Evolutionary conservation across 2,329 filamentous ascomycete species (phyloP), one percentile per base, ranked within the genome.

Genomic region (Colletotrichum sojae): DNA sequence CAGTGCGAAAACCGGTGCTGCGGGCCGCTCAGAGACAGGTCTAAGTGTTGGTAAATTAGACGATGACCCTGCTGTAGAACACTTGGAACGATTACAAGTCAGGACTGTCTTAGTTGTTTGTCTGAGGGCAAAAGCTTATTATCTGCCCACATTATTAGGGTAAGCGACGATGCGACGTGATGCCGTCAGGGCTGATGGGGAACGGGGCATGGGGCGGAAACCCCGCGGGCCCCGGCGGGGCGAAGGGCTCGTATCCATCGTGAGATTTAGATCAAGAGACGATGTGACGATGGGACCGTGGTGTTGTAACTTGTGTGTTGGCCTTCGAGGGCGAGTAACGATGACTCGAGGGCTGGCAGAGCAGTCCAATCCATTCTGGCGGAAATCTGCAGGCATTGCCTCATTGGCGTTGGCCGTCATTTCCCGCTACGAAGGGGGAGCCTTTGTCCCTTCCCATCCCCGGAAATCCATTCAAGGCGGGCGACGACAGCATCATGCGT

Each of bases 231-330:
- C 40, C 40, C 55, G 25, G 39, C 48, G 18, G 57, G 16, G n/a
- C 18, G 49, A 40, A 36, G 48, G 8, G 56, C 51, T 67, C 63
- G 57, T 62, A 67, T 62, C 31, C 57, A 67, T 67, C n/a, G 51
- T 67, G 43, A 51, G 43, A 51, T 31, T 51, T 31, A 43, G 51
- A 45, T 61, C 48, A 48, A 54, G 40, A 46, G 63, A 61, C 63
- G 63, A 66, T 60, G 57, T 60, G 57, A 63, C 51, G 25, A 63
- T 60, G 56, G 25, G 25, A 57, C 49, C 18, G 59, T 51, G 18
- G 63, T 40, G 25, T 20, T 54, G n/a, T n/a, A n/a, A n/a, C n/a
- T n/a, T n/a, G 13, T 60, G 56, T 39, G 46, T 45, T 52, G 39
- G 40, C 16, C 57, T 54, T 31, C 39, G n/a, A 31, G 5, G 9